Conservation (phyloP, 2,329 filamentous ascomycete species). For the Amauroascus niger region DNA sequence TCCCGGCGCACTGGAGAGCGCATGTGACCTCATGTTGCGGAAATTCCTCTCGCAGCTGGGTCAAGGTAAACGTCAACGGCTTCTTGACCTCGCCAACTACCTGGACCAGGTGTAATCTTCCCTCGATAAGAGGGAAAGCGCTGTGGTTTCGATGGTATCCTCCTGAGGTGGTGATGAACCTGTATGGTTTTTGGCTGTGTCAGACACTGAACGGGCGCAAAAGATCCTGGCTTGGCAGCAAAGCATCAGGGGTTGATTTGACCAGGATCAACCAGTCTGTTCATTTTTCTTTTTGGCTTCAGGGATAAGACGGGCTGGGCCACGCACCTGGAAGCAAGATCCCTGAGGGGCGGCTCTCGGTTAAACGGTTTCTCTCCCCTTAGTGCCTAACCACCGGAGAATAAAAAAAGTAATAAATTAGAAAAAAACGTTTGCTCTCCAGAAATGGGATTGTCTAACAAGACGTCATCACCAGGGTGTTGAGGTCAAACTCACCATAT, state of each 20-base stretch:
- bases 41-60: constrained; percentile 40
- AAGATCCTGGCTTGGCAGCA: not conserved
- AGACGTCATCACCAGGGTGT: not conserved
- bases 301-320: not conserved
- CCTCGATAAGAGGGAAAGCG: constrained; percentile 42
- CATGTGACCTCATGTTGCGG: constrained; percentile 48
- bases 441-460: too few relatives aligned
- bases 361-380: constrained; percentile 15
- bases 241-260: not conserved
- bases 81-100: constrained; percentile 43
- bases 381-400: constrained; percentile 1
- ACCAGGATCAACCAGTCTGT: not conserved
- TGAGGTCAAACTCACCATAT: not conserved
- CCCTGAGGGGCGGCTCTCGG: constrained; percentile 16
- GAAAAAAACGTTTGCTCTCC: too few relatives aligned
- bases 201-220: not conserved
- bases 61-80: constrained; percentile 38
- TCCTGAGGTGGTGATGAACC: constrained; percentile 43
- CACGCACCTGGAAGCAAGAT: constrained; percentile 19
- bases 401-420: constrained; percentile 5
- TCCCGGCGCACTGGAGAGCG: constrained; percentile 52
- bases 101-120: constrained; percentile 34
- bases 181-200: constrained; percentile 21
- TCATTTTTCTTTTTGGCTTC: too few relatives aligned
- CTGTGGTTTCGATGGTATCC: constrained; percentile 52